Evolutionary conservation across 768 basidiomycete genomes (phyloP).

Genomic region (Amanita phalloides): DNA sequence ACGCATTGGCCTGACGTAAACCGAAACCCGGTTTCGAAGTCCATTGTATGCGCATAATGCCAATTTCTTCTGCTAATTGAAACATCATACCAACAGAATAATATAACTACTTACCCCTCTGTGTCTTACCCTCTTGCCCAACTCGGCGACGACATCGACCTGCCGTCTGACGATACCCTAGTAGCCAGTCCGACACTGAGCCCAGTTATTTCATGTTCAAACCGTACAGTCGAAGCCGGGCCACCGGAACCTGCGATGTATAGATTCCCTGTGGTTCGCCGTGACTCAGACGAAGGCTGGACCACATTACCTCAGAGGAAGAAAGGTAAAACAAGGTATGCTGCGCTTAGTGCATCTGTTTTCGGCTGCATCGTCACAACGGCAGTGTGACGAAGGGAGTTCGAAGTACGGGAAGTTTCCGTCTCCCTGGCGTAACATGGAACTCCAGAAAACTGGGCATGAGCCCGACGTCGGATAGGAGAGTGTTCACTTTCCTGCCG

Average conservation of each 20-base stretch:
- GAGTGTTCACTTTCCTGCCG: slow-evolving; percentile 4
- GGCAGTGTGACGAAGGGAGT: not conserved
- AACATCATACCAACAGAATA: not conserved
- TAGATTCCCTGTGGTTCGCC: not conserved
- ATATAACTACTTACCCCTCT: not conserved
- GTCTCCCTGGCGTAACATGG: not conserved
- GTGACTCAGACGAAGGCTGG: slow-evolving; percentile 4
- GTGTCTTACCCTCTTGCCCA: not conserved
- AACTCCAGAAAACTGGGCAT: not conserved
- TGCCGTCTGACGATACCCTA: slow-evolving; percentile 6
- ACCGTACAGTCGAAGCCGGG: not conserved
- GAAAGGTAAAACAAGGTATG: not conserved
- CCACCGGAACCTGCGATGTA: not conserved
- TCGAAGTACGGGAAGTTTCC: not conserved
- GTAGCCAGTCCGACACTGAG: slow-evolving; percentile 2
- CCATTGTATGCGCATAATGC: slow-evolving; percentile 3
- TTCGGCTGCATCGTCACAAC: not conserved
- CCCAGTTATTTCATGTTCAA: not conserved
- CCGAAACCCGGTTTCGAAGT: not conserved
- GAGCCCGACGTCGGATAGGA: not conserved
- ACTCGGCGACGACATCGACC: not conserved
- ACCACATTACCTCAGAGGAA: slow-evolving; percentile 5
- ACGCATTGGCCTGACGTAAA: not conserved
- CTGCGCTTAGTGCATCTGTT: not conserved
- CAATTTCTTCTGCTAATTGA: not conserved